Conservation (phyloP, 2,329 filamentous ascomycete species). For the Penicillium expansum region DNA sequence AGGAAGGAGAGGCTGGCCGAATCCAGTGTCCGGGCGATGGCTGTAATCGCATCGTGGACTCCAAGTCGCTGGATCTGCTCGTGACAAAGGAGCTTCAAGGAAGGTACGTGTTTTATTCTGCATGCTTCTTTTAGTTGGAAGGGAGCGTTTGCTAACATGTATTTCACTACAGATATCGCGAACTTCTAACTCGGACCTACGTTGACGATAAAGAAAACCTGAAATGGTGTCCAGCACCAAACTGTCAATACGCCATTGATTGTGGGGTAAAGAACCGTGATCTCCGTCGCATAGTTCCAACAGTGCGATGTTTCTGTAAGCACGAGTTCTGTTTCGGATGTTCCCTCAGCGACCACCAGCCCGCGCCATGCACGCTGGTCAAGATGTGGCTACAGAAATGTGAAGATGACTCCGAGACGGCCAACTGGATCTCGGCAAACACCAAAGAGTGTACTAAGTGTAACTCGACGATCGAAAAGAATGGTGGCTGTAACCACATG, state of each 20-base stretch:
- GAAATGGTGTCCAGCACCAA: slow-evolving; percentile 98
- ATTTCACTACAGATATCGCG: slow-evolving; percentile 64
- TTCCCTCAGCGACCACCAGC: slow-evolving; percentile 83
- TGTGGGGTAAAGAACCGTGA: slow-evolving; percentile 87
- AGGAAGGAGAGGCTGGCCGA: slow-evolving; percentile 90
- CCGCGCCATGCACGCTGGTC: slow-evolving; percentile 84
- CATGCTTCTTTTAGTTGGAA: background rate
- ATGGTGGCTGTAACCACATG: slow-evolving; percentile 97
- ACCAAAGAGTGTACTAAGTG: slow-evolving; percentile 98
- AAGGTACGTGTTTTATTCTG: slow-evolving; percentile 43
- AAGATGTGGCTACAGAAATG: slow-evolving; percentile 98
- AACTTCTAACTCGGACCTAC: slow-evolving; percentile 86
- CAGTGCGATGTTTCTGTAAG: slow-evolving; percentile 79
- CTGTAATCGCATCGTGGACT: slow-evolving; percentile 88
- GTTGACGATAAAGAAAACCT: slow-evolving; percentile 95
- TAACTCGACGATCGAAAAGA: slow-evolving; percentile 97
- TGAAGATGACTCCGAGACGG: slow-evolving; percentile 95
- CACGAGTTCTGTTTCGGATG: slow-evolving; percentile 96
- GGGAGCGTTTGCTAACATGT: slow-evolving; percentile 11
- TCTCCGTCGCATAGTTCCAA: slow-evolving; percentile 79
- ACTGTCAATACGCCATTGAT: slow-evolving; percentile 90
- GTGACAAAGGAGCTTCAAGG: slow-evolving; percentile 56
- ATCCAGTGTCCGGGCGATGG: slow-evolving; percentile 89
- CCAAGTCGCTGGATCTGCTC: slow-evolving; percentile 78
- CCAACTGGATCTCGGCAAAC: slow-evolving; percentile 99